Evolutionary conservation across 768 basidiomycete species (phyloP).

Genomic region (Asterophora parasitica): DNA sequence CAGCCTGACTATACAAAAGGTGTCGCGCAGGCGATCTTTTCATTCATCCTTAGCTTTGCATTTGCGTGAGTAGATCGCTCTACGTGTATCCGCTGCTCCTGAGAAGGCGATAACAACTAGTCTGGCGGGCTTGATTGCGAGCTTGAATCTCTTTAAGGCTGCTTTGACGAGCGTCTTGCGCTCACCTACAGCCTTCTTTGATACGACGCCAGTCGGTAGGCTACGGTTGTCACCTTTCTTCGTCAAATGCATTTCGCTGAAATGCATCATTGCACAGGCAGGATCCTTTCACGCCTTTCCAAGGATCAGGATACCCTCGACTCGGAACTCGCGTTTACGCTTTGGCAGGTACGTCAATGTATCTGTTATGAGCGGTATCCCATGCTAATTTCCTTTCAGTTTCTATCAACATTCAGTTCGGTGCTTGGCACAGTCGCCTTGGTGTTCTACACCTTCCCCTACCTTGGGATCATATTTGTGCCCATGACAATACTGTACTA

Average conservation of each 20-base stretch:
- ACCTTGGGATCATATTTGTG: constrained; percentile 58
- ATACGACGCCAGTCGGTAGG: constrained; percentile 64
- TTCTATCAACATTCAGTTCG: constrained; percentile 33
- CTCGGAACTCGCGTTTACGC: constrained; percentile 38
- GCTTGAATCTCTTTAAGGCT: constrained; percentile 47
- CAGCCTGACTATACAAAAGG: constrained; percentile 23
- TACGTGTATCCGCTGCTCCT: no score
- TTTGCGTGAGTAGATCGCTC: constrained; percentile 38
- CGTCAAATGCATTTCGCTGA: background rate
- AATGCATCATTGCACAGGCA: constrained; percentile 31
- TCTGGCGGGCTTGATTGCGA: constrained; percentile 33
- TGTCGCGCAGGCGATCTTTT: constrained; percentile 43
- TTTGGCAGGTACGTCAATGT: constrained; percentile 36
- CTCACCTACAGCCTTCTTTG: constrained; percentile 64
- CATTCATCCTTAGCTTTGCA: constrained; percentile 43
- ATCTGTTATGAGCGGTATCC: background rate
- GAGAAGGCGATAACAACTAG: constrained; percentile 17
- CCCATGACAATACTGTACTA: constrained; percentile 52
- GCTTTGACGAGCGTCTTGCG: constrained; percentile 53
- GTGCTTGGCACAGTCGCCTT: constrained; percentile 52
- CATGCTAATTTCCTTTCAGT: constrained; percentile 21
- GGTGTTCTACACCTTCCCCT: constrained; percentile 65
- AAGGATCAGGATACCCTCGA: constrained; percentile 62
- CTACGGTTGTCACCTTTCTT: background rate
- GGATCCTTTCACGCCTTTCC: constrained; percentile 52